phyloP scores from a whole-genome alignment of 2,329 filamentous ascomycete genomes.

The Stagonosporopsis tanaceti region DNA sequence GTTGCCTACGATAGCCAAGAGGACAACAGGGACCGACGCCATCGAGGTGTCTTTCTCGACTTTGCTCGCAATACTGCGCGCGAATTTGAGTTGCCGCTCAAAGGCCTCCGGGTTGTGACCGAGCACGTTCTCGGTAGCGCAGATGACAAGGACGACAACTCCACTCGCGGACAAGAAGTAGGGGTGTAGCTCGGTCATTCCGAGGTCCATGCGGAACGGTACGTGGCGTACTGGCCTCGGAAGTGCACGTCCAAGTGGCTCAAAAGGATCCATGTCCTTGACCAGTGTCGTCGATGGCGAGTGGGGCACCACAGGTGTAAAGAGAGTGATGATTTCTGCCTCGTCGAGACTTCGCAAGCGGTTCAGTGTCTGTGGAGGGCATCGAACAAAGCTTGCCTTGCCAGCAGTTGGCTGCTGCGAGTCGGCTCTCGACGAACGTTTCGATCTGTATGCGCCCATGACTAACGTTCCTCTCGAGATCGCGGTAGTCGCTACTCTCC shows the following conservation, averaged over 20 bases:
- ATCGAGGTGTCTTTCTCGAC: slow-evolving; percentile 26
- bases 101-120: slow-evolving; percentile 33
- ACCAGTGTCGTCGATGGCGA: slow-evolving; percentile 42
- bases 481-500: neutral
- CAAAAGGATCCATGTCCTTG: slow-evolving; percentile 71
- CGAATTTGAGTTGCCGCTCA: slow-evolving; percentile 44
- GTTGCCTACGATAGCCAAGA: slow-evolving; percentile 38
- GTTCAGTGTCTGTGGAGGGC: slow-evolving; percentile 32
- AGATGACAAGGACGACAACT: slow-evolving; percentile 67
- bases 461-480: neutral
- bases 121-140: slow-evolving; percentile 40
- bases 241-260: slow-evolving; percentile 71
- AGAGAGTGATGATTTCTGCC: slow-evolving; percentile 54
- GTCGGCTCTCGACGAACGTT: slow-evolving; percentile 6
- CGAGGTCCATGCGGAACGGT: slow-evolving; percentile 70
- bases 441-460: slow-evolving; percentile 4
- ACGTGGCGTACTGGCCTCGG: slow-evolving; percentile 72
- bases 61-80: slow-evolving; percentile 29
- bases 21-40: slow-evolving; percentile 32
- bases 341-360: slow-evolving; percentile 47
- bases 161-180: slow-evolving; percentile 69
- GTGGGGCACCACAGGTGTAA: slow-evolving; percentile 64
- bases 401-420: slow-evolving; percentile 19
- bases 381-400: slow-evolving; percentile 36
- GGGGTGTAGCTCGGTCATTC: slow-evolving; percentile 70